phyloP scores from a whole-genome alignment of 176 grass and related monocot species.

The Tuctoria greenei region DNA sequence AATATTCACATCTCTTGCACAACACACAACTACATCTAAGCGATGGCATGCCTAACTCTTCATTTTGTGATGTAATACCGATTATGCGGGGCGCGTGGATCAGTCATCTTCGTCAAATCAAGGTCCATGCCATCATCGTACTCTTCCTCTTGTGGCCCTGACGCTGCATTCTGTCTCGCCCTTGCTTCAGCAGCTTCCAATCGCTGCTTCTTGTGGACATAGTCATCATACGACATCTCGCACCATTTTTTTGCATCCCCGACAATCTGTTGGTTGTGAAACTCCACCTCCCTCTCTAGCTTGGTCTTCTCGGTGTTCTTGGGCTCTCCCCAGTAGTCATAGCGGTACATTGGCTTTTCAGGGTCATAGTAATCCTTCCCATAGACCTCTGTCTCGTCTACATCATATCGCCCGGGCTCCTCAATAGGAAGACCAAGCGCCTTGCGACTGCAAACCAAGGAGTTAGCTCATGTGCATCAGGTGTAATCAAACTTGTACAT shows the following conservation, averaged over 20 bases:
- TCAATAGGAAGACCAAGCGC: conserved; percentile 73
- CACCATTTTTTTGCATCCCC: conserved; percentile 76
- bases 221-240: conserved; percentile 66
- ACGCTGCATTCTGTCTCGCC: conserved; percentile 24
- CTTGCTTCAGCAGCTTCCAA: conserved; percentile 41
- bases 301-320: conserved; percentile 64
- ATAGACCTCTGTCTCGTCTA: conserved; percentile 69
- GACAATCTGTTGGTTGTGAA: conserved; percentile 54
- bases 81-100: conserved; percentile 41
- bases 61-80: conserved; percentile 45
- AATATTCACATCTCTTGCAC: conserved; percentile 30
- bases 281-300: conserved; percentile 48
- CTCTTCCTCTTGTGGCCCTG: conserved; percentile 21
- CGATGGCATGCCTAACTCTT: not conserved
- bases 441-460: conserved; percentile 54
- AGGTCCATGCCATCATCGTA: conserved; percentile 75
- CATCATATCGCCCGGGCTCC: conserved; percentile 69
- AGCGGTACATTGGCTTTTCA: conserved; percentile 65
- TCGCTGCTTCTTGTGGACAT: conserved; percentile 35
- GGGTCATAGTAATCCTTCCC: conserved; percentile 72
- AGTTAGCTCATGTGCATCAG: not conserved
- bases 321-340: conserved; percentile 69
- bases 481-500: not conserved
- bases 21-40: conserved; percentile 35
- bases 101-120: conserved; percentile 46